Conservation (phyloP, 805 yeast genomes). For the Yarrowia hollandica region DNA sequence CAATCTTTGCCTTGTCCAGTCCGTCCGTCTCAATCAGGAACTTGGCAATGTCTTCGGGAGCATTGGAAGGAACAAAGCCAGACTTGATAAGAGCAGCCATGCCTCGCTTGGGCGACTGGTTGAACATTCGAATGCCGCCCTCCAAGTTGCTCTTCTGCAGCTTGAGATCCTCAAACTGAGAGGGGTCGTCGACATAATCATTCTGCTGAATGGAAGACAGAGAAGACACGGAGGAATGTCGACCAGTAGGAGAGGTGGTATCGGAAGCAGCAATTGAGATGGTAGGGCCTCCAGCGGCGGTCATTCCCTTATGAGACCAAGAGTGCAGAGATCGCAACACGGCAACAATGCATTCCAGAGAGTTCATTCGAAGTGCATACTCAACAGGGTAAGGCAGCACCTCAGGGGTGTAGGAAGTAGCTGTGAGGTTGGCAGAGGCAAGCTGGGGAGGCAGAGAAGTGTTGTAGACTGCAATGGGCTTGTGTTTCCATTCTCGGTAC, state of each 20-base stretch:
- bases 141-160: constrained; percentile 77
- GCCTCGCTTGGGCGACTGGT: constrained; percentile 82
- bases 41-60: constrained; percentile 69
- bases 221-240: constrained; percentile 17
- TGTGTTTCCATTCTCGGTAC: constrained; percentile 51
- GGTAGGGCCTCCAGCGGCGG: constrained; percentile 33
- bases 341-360: constrained; percentile 78
- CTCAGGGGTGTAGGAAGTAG: constrained; percentile 40
- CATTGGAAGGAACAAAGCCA: constrained; percentile 60
- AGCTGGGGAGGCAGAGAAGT: constrained; percentile 71
- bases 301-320: constrained; percentile 76
- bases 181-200: constrained; percentile 59
- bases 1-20: constrained; percentile 78
- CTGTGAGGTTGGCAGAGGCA: constrained; percentile 64
- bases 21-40: constrained; percentile 71
- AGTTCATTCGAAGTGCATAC: constrained; percentile 77
- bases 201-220: neutral
- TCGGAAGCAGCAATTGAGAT: constrained; percentile 31
- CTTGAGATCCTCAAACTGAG: constrained; percentile 81
- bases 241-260: constrained; percentile 4
- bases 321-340: constrained; percentile 76
- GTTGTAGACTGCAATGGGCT: constrained; percentile 72
- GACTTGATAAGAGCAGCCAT: constrained; percentile 59
- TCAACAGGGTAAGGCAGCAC: constrained; percentile 57
- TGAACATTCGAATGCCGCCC: constrained; percentile 77